phyloP scores from a whole-genome alignment of 2,329 filamentous ascomycete genomes.

The Claviceps pusilla region DNA sequence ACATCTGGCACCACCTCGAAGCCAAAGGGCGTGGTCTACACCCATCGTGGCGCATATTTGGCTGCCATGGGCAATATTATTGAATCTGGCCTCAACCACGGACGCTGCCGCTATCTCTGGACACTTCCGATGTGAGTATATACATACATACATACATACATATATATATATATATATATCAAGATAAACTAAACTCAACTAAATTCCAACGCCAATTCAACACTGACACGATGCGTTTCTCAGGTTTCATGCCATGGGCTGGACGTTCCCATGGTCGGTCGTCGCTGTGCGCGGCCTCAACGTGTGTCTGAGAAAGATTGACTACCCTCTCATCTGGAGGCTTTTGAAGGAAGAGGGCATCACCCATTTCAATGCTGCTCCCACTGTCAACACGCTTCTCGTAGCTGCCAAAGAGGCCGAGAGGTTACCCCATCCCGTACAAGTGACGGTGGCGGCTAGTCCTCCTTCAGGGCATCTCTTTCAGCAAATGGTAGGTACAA shows the following conservation, averaged over 20 bases:
- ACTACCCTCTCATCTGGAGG: constrained; percentile 85
- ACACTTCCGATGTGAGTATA: constrained; percentile 66
- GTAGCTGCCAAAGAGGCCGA: constrained; percentile 66
- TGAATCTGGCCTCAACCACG: constrained; percentile 69
- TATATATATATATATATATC: too few relatives aligned
- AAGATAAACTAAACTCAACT: too few relatives aligned
- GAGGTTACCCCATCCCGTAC: constrained; percentile 52
- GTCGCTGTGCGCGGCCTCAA: constrained; percentile 88
- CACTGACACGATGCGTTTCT: background rate
- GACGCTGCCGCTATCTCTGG: constrained; percentile 74
- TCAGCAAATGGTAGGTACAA: constrained; percentile 59
- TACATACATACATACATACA: background rate
- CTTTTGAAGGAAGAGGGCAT: constrained; percentile 74
- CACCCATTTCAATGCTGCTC: constrained; percentile 91
- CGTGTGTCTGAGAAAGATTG: constrained; percentile 85
- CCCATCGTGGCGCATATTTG: constrained; percentile 75
- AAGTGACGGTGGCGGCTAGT: constrained; percentile 83
- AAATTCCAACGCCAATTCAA: too few relatives aligned
- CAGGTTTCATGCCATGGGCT: constrained; percentile 54
- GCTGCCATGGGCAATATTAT: constrained; percentile 74
- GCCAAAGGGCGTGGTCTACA: constrained; percentile 88
- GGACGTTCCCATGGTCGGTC: constrained; percentile 88
- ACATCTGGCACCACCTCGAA: constrained; percentile 84
- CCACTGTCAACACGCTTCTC: constrained; percentile 88
- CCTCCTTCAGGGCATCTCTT: constrained; percentile 85